Evolutionary conservation across 176 grass and related monocot genomes (phyloP), one percentile per base, ranked within the genome.

Genomic region (Rhynchospora tenuis): DNA sequence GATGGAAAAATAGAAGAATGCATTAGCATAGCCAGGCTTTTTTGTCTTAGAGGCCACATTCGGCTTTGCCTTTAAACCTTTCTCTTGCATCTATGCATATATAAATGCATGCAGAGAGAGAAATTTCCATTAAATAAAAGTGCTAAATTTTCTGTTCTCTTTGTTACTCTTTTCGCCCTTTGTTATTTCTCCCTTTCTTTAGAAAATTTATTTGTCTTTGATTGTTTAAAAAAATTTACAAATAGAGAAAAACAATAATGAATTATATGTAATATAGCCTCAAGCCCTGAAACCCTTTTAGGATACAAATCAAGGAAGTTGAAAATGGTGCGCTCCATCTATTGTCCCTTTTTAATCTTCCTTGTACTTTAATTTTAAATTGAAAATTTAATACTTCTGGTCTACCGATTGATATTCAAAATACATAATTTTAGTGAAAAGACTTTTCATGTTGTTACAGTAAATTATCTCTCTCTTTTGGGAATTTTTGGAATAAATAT

Each of bases 51-150:
- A 82, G 85, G n/a, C 57, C 80, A 60, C 84, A 82, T 27, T 85
- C 22, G 54, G 55, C 82, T 84, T 80, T 84, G 54, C 73, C 79
- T 88, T 81, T 66, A 22, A 64, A 57, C 24, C 90, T 95, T 92
- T 95, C 93, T 91, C 90, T 89, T 84, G 82, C 79, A 84, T 77
- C 93, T 63, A 95, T 95, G 93, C 86, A 89, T 33, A 51, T 72
- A 65, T 85, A 22, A 27, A 60, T 38, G 84, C 26, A 57, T 74
- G 64, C 50, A 61, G 73, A 55, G 75, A 67, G 69, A 74, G 42
- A 82, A 65, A 48, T 67, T 11, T 11, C 1, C 15, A 82, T 48
- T 50, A 17, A 64, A 65, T n/a, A 5, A 56, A 29, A 19, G 7
- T 56, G 17, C 24, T 56, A 14, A 77, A 77, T 17, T 55, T n/a